Evolutionary conservation across 108 stramenopile genomes (phyloP).

Genomic region (Cylindrotheca closterium): DNA sequence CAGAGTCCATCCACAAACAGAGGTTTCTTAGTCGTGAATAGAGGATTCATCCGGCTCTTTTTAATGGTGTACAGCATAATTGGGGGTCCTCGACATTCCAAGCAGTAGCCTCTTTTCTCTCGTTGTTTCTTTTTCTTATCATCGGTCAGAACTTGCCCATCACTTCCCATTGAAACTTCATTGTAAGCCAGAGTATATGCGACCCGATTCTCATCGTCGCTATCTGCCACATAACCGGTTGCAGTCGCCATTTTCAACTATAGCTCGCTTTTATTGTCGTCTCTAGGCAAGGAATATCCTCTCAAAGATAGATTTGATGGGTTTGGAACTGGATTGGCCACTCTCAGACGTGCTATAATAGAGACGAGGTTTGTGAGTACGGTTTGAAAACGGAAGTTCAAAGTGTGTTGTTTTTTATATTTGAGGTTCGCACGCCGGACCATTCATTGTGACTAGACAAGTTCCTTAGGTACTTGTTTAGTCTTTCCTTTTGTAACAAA

Average conservation of each 20-base stretch:
- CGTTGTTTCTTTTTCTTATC: constrained; percentile 27
- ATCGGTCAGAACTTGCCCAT: constrained; percentile 25
- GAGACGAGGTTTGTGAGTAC: background rate
- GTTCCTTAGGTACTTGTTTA: background rate
- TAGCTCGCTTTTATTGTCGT: background rate
- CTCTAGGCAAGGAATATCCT: background rate
- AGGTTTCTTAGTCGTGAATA: constrained; percentile 30
- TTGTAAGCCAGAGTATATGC: constrained; percentile 40
- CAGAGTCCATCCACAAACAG: constrained; percentile 20
- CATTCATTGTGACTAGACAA: background rate
- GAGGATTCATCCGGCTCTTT: constrained; percentile 38
- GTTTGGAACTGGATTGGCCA: background rate
- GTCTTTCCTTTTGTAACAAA: background rate
- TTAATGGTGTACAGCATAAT: constrained; percentile 26
- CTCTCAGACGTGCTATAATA: background rate
- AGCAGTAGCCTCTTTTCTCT: constrained; percentile 30
- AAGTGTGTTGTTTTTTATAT: too few species aligned
- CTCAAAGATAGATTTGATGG: background rate
- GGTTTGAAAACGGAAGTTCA: too few species aligned
- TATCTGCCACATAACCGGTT: background rate
- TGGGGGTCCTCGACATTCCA: constrained; percentile 24
- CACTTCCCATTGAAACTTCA: constrained; percentile 21
- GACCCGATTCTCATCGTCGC: too few species aligned
- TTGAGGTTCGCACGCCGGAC: too few species aligned
- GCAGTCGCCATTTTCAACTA: background rate